A percentile compares a stretch with the other conserved stretches of the same genome.
phyloP scores from a whole-genome alignment of 2,329 filamentous ascomycete genomes.

The Colletotrichum musae region DNA sequence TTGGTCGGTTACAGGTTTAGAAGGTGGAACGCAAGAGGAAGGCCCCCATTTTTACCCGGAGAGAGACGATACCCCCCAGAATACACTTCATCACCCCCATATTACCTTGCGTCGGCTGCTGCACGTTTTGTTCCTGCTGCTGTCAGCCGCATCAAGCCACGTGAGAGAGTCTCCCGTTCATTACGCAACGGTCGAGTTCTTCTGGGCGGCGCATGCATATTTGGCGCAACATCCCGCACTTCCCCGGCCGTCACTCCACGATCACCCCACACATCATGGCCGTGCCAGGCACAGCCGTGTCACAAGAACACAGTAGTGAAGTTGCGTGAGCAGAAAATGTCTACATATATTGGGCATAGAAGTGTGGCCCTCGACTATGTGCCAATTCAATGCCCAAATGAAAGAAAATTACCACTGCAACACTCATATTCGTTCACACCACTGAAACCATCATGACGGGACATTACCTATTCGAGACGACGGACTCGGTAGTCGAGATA shows the following conservation, averaged over 20 bases:
- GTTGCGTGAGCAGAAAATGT: conserved; percentile 14
- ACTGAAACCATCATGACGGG: conserved; percentile 11
- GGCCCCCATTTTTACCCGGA: conserved; percentile 32
- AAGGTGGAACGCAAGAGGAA: conserved; percentile 41
- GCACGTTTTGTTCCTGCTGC: neutral
- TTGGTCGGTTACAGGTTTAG: conserved; percentile 38
- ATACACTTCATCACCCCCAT: conserved; percentile 36
- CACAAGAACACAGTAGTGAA: conserved; percentile 13
- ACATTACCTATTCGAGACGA: conserved; percentile 48
- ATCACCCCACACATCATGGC: conserved; percentile 31
- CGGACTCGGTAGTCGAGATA: conserved; percentile 52
- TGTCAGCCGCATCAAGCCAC: neutral
- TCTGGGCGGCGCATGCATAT: neutral
- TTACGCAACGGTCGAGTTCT: conserved; percentile 2
- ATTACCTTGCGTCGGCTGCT: neutral
- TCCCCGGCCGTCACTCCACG: conserved; percentile 26
- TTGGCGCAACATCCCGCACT: conserved; percentile 2
- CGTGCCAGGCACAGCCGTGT: neutral
- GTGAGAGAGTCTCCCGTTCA: neutral
- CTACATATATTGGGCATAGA: conserved; percentile 16
- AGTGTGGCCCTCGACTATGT: neutral
- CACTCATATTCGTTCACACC: neutral
- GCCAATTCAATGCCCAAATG: too few relatives aligned
- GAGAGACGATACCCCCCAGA: conserved; percentile 42
- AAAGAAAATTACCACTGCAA: neutral